These are phyloP conservation scores for Stephanodiscus triporus DNA, from an alignment of 108 stramenopile species.

Conservation along the genomic window DNA sequence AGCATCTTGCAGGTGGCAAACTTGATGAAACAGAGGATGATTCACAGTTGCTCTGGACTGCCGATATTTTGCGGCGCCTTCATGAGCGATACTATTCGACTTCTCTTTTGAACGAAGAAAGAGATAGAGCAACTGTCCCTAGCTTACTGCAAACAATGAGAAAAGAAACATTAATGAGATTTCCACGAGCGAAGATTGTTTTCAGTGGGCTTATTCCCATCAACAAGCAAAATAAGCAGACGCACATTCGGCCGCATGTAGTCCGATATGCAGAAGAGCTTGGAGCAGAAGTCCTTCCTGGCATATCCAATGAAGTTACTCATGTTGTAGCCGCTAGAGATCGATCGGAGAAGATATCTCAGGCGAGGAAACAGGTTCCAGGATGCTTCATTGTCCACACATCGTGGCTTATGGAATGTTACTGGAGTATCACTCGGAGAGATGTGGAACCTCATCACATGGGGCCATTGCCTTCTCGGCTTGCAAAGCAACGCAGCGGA, in stretches of 20 bases:
- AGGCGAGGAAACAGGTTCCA: conserved; percentile 62
- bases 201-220: conserved; percentile 80
- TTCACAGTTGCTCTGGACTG: conserved; percentile 70
- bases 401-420: conserved; percentile 86
- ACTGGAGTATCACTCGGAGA: conserved; percentile 69
- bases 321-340: conserved; percentile 84
- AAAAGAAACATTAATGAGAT: conserved; percentile 45
- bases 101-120: conserved; percentile 39
- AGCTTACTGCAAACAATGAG: conserved; percentile 65
- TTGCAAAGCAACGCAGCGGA: conserved; percentile 22
- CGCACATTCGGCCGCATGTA: conserved; percentile 58
- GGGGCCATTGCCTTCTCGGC: conserved; percentile 33
- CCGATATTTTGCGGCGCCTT: conserved; percentile 63
- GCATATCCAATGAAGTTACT: conserved; percentile 53
- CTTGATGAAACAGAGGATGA: conserved; percentile 53
- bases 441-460: conserved; percentile 47
- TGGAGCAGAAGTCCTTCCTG: conserved; percentile 66
- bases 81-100: conserved; percentile 66
- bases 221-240: conserved; percentile 56
- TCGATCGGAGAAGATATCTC: conserved; percentile 73
- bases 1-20: conserved; percentile 21
- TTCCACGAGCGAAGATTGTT: conserved; percentile 52
- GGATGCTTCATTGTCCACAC: conserved; percentile 71
- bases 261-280: conserved; percentile 80
- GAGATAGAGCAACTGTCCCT: conserved; percentile 56